Base-by-base conservation (phyloP, 2,329 filamentous ascomycete species). In the Talaromyces atroroseus region DNA sequence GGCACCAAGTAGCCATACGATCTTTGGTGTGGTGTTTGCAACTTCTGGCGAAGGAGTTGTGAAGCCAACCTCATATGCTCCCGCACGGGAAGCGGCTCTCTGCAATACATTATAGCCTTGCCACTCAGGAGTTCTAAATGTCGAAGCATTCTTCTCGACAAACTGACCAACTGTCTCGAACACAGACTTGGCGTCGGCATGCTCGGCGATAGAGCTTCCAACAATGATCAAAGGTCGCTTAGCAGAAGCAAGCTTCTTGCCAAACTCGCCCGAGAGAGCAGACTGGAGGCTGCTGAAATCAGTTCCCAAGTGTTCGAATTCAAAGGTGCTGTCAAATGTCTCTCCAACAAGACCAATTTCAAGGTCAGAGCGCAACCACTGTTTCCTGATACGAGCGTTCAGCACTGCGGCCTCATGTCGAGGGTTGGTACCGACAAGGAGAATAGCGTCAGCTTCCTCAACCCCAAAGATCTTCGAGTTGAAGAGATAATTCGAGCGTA, bases 61-160 rank as follows among this genome's bases (percentile, higher is more conserved):
- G 76, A 96, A 99, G 67, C 94, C 94, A 66, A 99, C 85, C 76
- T 99, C 94, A 71, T 91, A 99, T 59, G 94, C 94, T 71, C 91
- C 94, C 38, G 88, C 88, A 65, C 92, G 87, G 60, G 94, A 96
- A 58, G 94, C 94, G 60, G 90, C 88, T 62, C 92, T 86, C 77
- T 99, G 94, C 52, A 99, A 86, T 59, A 99, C 86, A 72, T 96
- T 99, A 82, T 92, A 99, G 59, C 92, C 94, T 72, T 96, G 94
- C 91, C 95, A 97, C 73, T 96, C 91, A 18, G 85, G 78, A 5
- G 89, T 96, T 68, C 83, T 78, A 80, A 99, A 96, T 78, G 87
- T 95, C 65, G 83, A 80, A 61, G 90, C 86, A 75, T 96, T 87
- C 84, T 96, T 96, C 69, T 96, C 92, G 40, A 96, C 88, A 69